Base-by-base conservation (phyloP, 495 filamentous ascomycete genomes). In the Niebla homalea region DNA sequence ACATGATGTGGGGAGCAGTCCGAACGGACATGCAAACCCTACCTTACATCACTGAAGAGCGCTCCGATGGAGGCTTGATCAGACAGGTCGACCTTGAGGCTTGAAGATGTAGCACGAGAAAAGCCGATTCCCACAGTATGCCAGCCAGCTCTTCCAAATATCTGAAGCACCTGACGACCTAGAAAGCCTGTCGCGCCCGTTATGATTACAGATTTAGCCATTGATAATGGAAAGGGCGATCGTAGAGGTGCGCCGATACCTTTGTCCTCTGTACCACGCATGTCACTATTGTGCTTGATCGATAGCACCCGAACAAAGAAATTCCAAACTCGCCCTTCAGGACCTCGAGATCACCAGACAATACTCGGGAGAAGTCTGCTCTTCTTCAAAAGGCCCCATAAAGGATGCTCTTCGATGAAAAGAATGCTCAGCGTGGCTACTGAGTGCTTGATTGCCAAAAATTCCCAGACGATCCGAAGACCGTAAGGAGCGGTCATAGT, bases 151-250 rank as follows among this genome's bases (percentile, higher is more conserved):
- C 68, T 61, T 52, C 82, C 71, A 63, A 96, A 94, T 16, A 74
- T 80, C 49, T 78, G 82, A 53, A 84, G 73, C 15, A 89, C 81
- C 63, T 93, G 79, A 16, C 89, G 78, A 29, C 89, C 89, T 7
- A 96, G 74, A 2, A 92, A 71, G 40, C 89, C 89, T 36, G 78
- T 90, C 38, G 85, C 89, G 35, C 89, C 89, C 22, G 89, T 96
- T 43, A 96, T 69, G 19, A 96, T 72, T 36, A 73, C 87, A 35
- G 74, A 82, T 52, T 71, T 75, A 47, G 70, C 62, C 78, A 83
- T 80, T 40, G 42, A 40, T 18, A n/a, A 49, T 49, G 23, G 16
- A 12, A 21, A 6, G 14, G 18, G 46, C 29, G 29, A 32, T 32
- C 7, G 8, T 12, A 2, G 29, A 32, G 14, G 7, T 1, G 5